Base-by-base conservation (phyloP, 192 early-diverging fungal species). In the Gamsiella multidivaricata region DNA sequence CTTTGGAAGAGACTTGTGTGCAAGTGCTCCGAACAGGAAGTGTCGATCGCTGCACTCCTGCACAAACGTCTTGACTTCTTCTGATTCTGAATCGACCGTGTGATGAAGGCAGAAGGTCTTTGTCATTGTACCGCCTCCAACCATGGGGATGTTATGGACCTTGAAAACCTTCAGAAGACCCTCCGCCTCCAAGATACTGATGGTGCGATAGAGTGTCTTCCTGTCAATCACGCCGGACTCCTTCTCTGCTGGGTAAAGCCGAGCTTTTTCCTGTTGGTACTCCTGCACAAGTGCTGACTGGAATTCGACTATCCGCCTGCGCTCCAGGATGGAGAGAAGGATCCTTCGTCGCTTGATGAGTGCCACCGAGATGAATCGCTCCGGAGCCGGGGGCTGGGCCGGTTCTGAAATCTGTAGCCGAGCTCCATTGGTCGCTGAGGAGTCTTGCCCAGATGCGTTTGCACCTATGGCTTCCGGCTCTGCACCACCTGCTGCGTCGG, bases 121-220 rank as follows among this genome's bases (percentile, higher is more conserved):
- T 8, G 69, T 54, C 0, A 39, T 14, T 12, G 34, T 43, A 2
- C 57, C 61, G 0, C 88, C 88, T n/a, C 84, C 88, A 4, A 86
- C 53, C 31, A 75, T 64, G 0, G 80, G 86, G 28, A 89, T 43
- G 42, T 78, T 78, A 18, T 68, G 34, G 9, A 88, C 72, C n/a
- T 76, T 81, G 34, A 76, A 74, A 1, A 72, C 54, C 51, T 70
- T 80, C 33, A 89, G 45, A 3, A 84, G 28, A 5, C 83, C 83
- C 26, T 84, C 80, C 4, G 39, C 34, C 60, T 85, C 85, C 76
- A 91, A 51, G 0, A 52, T 45, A 5, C 43, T 47, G 22, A 81
- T 84, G 0, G 83, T 81, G 0, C 90, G 72, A 31, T 62, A 52
- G 3, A 91, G 58, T 3, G 90, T 91, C 49, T 82, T 85, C 37